A percentile compares a stretch with the other conserved stretches of the same genome.
These are phyloP conservation scores for Dothistroma septosporum DNA, from an alignment of 2,329 filamentous ascomycete species.

Conservation along the genomic window DNA sequence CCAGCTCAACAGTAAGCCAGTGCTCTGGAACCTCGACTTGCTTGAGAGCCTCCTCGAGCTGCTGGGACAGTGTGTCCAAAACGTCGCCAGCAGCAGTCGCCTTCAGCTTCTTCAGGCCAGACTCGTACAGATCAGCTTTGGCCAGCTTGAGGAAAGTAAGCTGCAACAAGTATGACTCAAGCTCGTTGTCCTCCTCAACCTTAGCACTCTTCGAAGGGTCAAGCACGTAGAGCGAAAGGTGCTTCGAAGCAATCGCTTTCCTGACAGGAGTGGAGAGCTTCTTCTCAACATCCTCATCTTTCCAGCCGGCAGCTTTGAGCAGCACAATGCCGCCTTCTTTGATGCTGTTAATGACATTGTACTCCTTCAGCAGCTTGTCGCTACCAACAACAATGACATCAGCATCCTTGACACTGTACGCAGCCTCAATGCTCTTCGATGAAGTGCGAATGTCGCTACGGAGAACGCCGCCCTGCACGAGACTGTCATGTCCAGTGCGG, in stretches of 20 bases:
- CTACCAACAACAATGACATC: constrained; percentile 76
- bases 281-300: constrained; percentile 87
- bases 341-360: constrained; percentile 57
- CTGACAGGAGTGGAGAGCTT: constrained; percentile 67
- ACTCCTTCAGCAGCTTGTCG: constrained; percentile 71
- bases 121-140: constrained; percentile 59
- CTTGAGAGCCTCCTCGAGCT: constrained; percentile 65
- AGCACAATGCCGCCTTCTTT: constrained; percentile 37
- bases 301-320: constrained; percentile 71
- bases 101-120: constrained; percentile 64
- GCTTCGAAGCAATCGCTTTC: constrained; percentile 66
- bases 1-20: constrained; percentile 70
- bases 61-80: constrained; percentile 56
- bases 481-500: constrained; percentile 58
- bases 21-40: constrained; percentile 69
- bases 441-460: constrained; percentile 83
- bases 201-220: constrained; percentile 66
- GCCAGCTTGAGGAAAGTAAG: constrained; percentile 78
- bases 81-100: constrained; percentile 52
- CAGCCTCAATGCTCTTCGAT: constrained; percentile 75
- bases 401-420: constrained; percentile 74
- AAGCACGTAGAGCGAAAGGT: constrained; percentile 67
- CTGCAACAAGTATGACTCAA: constrained; percentile 67
- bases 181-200: constrained; percentile 59
- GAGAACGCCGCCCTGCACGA: constrained; percentile 68